Percentiles rank a stretch among this genome's conserved stretches.
These are phyloP conservation scores for Arthrobotrys sphaeroides DNA, from an alignment of 2,329 filamentous ascomycete species.

Conservation along the genomic window DNA sequence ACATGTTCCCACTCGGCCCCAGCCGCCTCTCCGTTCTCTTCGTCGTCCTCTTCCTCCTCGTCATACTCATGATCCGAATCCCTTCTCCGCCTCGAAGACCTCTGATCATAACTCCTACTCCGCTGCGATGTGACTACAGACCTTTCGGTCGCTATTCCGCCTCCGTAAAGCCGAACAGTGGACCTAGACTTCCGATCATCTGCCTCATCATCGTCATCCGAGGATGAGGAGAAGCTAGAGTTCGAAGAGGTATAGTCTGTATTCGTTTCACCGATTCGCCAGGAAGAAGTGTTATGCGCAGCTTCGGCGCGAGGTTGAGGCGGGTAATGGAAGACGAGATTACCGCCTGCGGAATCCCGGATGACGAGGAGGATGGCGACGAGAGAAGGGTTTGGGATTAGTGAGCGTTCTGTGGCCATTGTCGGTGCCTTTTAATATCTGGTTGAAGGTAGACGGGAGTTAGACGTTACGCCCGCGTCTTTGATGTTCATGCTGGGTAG, in stretches of 20 bases:
- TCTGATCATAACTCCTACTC: constrained; percentile 44
- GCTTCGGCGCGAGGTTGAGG: constrained; percentile 64
- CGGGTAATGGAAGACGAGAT: constrained; percentile 90
- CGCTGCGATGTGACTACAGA: constrained; percentile 54
- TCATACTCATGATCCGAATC: constrained; percentile 58
- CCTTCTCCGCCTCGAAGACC: constrained; percentile 43
- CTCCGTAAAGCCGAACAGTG: constrained; percentile 52
- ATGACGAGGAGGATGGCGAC: constrained; percentile 79
- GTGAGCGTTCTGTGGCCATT: constrained; percentile 58
- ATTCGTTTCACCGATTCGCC: constrained; percentile 58
- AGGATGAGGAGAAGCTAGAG: constrained; percentile 55
- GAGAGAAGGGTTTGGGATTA: constrained; percentile 67
- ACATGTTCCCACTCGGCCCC: constrained; percentile 71
- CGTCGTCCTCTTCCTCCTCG: constrained; percentile 60
- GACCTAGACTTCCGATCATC: constrained; percentile 59
- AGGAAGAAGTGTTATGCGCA: constrained; percentile 57
- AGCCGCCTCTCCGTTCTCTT: constrained; percentile 66
- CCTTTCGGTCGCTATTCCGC: constrained; percentile 48
- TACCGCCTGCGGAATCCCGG: constrained; percentile 79
- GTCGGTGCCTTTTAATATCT: neutral
- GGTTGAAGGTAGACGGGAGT: neutral
- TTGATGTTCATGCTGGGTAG: constrained; percentile 23
- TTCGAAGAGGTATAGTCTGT: constrained; percentile 62
- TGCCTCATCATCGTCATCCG: constrained; percentile 56
- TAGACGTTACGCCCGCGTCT: neutral